Percentiles rank a stretch among this genome's conserved stretches.
phyloP scores from a whole-genome alignment of 1,284 basidiomycete genomes.

The Moesziomyces aphidis region DNA sequence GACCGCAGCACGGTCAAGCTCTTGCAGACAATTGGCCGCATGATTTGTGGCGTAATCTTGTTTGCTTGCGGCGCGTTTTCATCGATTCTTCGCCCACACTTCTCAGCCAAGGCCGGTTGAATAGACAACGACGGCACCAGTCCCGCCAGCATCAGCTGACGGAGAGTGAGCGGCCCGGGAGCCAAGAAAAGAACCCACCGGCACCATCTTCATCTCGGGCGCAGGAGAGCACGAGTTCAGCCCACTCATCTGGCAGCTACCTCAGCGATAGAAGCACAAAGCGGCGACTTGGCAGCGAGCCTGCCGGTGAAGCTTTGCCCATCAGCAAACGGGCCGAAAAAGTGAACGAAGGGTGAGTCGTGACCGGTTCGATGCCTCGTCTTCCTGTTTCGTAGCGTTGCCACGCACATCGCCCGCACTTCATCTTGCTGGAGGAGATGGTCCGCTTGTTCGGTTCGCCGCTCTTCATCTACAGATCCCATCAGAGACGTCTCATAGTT shows the following conservation, averaged over 20 bases:
- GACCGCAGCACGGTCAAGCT: no score
- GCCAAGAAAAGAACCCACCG: conserved; percentile 3
- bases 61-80: neutral
- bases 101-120: neutral
- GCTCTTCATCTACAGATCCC: neutral
- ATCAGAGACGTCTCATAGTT: neutral
- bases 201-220: conserved; percentile 22
- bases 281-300: neutral
- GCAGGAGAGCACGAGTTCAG: conserved; percentile 1
- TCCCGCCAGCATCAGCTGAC: neutral
- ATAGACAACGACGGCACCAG: neutral
- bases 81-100: neutral
- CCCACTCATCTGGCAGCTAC: conserved; percentile 6
- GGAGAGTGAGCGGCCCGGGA: conserved; percentile 17
- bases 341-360: conserved; percentile 18
- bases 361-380: neutral
- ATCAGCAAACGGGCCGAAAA: conserved; percentile 15
- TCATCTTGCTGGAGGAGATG: conserved; percentile 3
- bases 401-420: neutral
- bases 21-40: neutral
- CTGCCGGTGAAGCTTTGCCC: conserved; percentile 2
- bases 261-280: neutral
- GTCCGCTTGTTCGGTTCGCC: conserved; percentile 6
- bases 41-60: neutral
- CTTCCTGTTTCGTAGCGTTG: neutral